Conservation (phyloP, 148 eudicot genomes). For the Camellia lanceoleosa region DNA sequence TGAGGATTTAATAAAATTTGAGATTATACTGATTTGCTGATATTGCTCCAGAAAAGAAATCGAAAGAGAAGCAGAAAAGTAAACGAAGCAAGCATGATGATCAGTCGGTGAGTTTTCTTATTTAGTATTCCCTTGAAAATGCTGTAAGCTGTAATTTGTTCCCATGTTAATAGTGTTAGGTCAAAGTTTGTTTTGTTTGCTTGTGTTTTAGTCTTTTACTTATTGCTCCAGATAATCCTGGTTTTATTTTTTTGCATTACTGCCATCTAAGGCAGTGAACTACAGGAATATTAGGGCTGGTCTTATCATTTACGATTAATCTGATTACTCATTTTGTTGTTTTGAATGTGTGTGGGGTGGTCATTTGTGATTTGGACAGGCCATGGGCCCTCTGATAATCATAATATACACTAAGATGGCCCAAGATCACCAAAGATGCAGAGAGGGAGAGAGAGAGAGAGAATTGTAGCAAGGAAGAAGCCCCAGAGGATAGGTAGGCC, state of each 20-base stretch:
- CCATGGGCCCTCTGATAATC: no score
- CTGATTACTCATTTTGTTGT: not conserved
- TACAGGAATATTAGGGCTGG: not conserved
- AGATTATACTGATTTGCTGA: conserved; percentile 20
- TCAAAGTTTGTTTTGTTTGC: not conserved
- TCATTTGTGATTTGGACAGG: no score
- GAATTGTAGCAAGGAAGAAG: no score
- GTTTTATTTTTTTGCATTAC: not conserved
- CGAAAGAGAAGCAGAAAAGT: conserved; percentile 58
- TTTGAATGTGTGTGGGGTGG: not conserved
- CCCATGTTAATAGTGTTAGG: not conserved
- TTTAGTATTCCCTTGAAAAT: conserved; percentile 1
- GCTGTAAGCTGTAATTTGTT: not conserved
- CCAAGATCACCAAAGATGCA: no score
- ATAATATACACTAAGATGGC: no score
- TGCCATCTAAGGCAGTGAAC: not conserved
- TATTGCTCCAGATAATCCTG: not conserved
- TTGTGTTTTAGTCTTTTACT: not conserved
- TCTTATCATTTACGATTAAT: not conserved
- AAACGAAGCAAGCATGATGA: conserved; percentile 50
- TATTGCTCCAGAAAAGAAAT: conserved; percentile 59
- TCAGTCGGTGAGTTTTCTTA: conserved; percentile 41
- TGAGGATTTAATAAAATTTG: not conserved
- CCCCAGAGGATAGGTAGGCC: no score
- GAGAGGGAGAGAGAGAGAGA: no score